Conservation (phyloP, 331 rosid species). For the Telfairia occidentalis region DNA sequence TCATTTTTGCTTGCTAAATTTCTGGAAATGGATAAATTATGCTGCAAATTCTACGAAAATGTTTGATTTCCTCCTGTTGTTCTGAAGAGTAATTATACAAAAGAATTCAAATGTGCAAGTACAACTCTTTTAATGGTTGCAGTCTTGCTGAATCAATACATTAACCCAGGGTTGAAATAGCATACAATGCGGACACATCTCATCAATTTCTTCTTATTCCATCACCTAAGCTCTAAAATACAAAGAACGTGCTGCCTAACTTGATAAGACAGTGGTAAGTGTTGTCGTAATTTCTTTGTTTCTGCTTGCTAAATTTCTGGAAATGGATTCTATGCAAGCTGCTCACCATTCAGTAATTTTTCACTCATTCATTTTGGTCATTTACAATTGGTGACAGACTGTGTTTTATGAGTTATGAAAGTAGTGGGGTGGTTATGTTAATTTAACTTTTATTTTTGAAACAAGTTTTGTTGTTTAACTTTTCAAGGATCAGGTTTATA, state of each 20-base stretch:
- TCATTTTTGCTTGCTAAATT: no score
- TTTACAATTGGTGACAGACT: background rate
- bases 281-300: background rate
- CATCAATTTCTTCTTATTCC: background rate
- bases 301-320: background rate
- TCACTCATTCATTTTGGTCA: background rate
- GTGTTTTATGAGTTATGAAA: background rate
- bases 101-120: background rate
- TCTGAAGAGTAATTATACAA: constrained; percentile 1
- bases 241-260: background rate
- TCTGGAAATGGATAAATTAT: no score
- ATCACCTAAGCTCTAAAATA: background rate
- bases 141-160: background rate
- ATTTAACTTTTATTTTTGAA: background rate
- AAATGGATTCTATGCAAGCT: background rate
- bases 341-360: background rate
- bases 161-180: background rate
- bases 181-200: background rate
- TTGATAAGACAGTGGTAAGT: constrained; percentile 54
- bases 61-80: background rate
- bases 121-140: background rate
- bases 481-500: background rate
- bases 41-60: background rate
- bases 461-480: background rate
- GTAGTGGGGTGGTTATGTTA: background rate